Evolutionary conservation across 495 filamentous ascomycete genomes (phyloP).

Genomic region (Polyplosphaeria fusca): DNA sequence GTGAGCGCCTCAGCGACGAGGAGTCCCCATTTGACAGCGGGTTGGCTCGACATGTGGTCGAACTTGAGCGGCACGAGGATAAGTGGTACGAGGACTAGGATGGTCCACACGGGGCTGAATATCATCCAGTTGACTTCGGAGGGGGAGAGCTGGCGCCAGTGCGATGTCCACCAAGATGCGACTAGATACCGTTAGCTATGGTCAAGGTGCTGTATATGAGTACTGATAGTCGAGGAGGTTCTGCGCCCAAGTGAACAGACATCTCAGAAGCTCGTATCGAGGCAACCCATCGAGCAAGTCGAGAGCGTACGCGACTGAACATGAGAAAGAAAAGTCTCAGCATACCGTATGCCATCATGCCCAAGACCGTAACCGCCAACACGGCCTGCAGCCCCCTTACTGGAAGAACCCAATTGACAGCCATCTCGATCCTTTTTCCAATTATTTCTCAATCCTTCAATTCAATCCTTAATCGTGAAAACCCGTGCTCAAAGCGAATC

Average conservation of each 20-base stretch:
- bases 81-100: constrained; percentile 66
- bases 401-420: constrained; percentile 33
- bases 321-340: constrained; percentile 16
- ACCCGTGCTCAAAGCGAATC: not conserved
- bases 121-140: constrained; percentile 65
- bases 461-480: not conserved
- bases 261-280: no score
- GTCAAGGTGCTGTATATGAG: not conserved
- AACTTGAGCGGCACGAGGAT: constrained; percentile 59
- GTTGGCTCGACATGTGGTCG: constrained; percentile 44
- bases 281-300: no score
- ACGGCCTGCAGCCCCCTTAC: constrained; percentile 62
- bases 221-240: constrained; percentile 1
- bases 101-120: constrained; percentile 69
- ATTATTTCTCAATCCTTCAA: not conserved
- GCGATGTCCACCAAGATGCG: constrained; percentile 40
- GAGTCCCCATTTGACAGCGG: constrained; percentile 55
- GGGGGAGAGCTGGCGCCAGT: constrained; percentile 43
- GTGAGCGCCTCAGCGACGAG: constrained; percentile 66
- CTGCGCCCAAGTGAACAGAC: no score
- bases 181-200: constrained; percentile 25
- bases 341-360: constrained; percentile 67
- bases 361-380: constrained; percentile 69
- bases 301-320: not conserved
- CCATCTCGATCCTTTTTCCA: constrained; percentile 4